Conservation (phyloP, 106 monocot genomes). For the Dendrobium chrysotoxum region DNA sequence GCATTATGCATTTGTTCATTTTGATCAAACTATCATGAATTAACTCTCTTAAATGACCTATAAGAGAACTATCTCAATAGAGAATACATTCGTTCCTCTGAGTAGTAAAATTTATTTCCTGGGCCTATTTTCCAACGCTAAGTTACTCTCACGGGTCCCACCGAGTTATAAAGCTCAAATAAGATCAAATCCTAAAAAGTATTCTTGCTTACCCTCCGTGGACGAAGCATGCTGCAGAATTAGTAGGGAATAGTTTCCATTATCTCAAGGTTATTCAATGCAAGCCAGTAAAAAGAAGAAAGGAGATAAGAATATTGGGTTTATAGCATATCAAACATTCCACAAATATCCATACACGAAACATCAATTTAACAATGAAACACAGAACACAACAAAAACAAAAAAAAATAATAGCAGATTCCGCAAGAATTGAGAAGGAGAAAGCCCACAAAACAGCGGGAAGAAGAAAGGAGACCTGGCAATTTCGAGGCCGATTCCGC, state of each 20-base stretch:
- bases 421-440: not conserved
- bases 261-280: not conserved
- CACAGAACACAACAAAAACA: not conserved
- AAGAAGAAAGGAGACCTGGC: slow-evolving; percentile 40
- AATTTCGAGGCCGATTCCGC: slow-evolving; percentile 87
- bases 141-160: not conserved
- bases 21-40: no score
- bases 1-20: no score
- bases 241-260: not conserved
- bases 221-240: not conserved
- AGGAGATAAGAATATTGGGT: not conserved
- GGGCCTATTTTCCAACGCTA: no score
- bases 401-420: not conserved
- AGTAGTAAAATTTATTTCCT: no score
- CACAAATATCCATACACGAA: not conserved
- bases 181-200: not conserved
- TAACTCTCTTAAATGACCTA: no score
- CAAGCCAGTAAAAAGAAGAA: not conserved
- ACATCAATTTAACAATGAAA: not conserved
- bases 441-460: not conserved
- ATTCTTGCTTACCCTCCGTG: not conserved
- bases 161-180: not conserved
- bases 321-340: not conserved
- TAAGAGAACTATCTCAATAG: no score
- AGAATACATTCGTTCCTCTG: no score